phyloP scores from a whole-genome alignment of 768 basidiomycete species.

The Psilocybe cubensis region DNA sequence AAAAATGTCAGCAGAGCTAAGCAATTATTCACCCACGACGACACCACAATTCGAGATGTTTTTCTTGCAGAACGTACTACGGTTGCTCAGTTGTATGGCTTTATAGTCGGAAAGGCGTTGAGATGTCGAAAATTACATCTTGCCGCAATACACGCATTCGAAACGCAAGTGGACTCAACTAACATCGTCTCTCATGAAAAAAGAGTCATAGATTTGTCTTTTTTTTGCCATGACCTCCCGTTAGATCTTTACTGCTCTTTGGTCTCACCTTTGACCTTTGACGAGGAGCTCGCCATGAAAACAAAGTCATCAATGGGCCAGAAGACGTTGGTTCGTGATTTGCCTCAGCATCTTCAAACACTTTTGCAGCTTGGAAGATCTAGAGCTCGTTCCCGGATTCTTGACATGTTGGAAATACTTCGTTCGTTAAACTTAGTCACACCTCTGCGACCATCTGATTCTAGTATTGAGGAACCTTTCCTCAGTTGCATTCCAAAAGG shows the following conservation, averaged over 20 bases:
- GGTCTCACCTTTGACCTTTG: conserved; percentile 57
- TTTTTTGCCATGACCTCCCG: conserved; percentile 67
- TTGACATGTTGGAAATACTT: conserved; percentile 65
- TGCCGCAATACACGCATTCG: conserved; percentile 51
- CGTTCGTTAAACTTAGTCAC: conserved; percentile 58
- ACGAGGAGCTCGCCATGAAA: conserved; percentile 59
- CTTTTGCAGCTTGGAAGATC: conserved; percentile 62
- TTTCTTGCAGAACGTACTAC: conserved; percentile 74
- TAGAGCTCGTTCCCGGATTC: conserved; percentile 58
- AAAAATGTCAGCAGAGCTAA: conserved; percentile 47
- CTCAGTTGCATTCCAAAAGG: conserved; percentile 48
- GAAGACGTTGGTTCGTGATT: conserved; percentile 51
- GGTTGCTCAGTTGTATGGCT: conserved; percentile 76
- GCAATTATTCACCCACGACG: conserved; percentile 58
- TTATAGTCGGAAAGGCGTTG: conserved; percentile 64
- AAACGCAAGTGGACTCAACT: conserved; percentile 36
- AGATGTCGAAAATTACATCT: conserved; percentile 71
- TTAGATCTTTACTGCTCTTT: conserved; percentile 67
- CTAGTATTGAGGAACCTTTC: conserved; percentile 42
- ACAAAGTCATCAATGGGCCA: conserved; percentile 52
- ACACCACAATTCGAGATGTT: conserved; percentile 57
- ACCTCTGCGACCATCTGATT: conserved; percentile 55
- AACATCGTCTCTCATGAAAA: conserved; percentile 55
- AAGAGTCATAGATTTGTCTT: conserved; percentile 60
- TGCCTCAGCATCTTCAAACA: conserved; percentile 54